Evolutionary conservation across 2,329 filamentous ascomycete genomes (phyloP).

Genomic region (Penicillium hesseltinei): DNA sequence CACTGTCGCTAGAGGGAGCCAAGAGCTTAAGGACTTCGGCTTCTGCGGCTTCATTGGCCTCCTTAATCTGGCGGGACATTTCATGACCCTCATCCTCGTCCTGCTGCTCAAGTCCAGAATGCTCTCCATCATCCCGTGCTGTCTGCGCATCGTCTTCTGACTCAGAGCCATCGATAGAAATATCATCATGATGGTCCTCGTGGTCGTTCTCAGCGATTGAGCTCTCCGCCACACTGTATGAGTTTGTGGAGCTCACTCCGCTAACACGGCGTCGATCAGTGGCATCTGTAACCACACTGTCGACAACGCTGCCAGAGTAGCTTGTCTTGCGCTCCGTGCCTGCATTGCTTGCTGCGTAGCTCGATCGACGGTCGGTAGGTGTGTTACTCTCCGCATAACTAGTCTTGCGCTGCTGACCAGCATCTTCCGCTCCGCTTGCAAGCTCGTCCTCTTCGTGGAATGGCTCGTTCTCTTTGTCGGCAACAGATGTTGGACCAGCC

Average conservation of each 20-base stretch:
- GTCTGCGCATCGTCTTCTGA: constrained; percentile 23
- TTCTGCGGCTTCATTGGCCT: constrained; percentile 18
- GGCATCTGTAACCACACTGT: constrained; percentile 41
- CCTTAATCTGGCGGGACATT: constrained; percentile 13
- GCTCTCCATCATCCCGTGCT: constrained; percentile 18
- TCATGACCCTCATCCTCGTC: constrained; percentile 18
- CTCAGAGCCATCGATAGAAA: constrained; percentile 20
- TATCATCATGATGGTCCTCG: constrained; percentile 17
- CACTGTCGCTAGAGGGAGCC: constrained; percentile 31
- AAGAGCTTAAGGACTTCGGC: constrained; percentile 30
- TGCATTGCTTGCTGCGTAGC: constrained; percentile 29
- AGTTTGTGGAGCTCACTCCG: constrained; percentile 41
- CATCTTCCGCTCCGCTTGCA: constrained; percentile 47
- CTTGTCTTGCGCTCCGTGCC: constrained; percentile 14
- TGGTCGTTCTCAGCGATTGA: constrained; percentile 17
- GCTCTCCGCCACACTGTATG: constrained; percentile 27
- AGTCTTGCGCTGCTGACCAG: constrained; percentile 44
- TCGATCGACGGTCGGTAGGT: constrained; percentile 11
- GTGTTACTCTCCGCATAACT: constrained; percentile 41
- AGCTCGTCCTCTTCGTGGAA: constrained; percentile 64
- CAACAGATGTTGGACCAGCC: constrained; percentile 52
- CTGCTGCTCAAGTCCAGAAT: constrained; percentile 8
- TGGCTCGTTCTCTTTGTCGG: constrained; percentile 62
- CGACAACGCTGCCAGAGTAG: constrained; percentile 42
- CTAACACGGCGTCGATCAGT: constrained; percentile 42